Evolutionary conservation across 2,329 filamentous ascomycete species (phyloP), one percentile per base, ranked within the genome.

Genomic region (Colletotrichum cereale): DNA sequence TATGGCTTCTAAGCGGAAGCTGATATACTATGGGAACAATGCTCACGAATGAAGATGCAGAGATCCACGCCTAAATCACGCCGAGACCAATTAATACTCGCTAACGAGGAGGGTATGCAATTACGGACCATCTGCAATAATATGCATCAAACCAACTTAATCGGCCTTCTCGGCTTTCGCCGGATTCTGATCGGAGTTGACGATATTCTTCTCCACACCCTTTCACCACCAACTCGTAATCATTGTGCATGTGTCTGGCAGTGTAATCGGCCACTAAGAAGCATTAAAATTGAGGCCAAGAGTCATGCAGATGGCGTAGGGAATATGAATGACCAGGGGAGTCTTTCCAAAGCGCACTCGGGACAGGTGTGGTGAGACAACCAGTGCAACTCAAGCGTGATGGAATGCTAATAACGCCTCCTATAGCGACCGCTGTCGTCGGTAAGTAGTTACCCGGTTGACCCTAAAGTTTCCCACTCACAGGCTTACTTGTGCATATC

Each of bases 291-390:
- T 1, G 8, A 16, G 8, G 47, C 3, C 3, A 16, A 34, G 24
- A 16, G 52, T 34, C 6, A 60, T 69, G 40, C 24, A 38, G 42
- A 53, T 16, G 36, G 10, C 26, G 21, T 26, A 36, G n/a, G 21
- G 38, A 55, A 21, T 34, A 69, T 69, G 66, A 53, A 52, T 26
- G 66, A 36, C 36, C 61, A 57, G 53, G 36, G 24, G 34, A 50
- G 18, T 40, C n/a, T 53, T 18, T 14, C 29, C 44, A 61, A 61
- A 36, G 53, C 42, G 61, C 42, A 65, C 16, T 53, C 53, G 50
- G 67, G 67, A 38, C 67, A 71, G 57, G 67, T 71, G 36, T 71
- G 67, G 67, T 71, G 29, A n/a, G 63, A 40, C 21, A 3, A 53
- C 10, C 18, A 38, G 12, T 38, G 21, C 7, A 5, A 14, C 16